Conservation (phyloP, 2,329 filamentous ascomycete genomes). For the Colletotrichum higginsianum region DNA sequence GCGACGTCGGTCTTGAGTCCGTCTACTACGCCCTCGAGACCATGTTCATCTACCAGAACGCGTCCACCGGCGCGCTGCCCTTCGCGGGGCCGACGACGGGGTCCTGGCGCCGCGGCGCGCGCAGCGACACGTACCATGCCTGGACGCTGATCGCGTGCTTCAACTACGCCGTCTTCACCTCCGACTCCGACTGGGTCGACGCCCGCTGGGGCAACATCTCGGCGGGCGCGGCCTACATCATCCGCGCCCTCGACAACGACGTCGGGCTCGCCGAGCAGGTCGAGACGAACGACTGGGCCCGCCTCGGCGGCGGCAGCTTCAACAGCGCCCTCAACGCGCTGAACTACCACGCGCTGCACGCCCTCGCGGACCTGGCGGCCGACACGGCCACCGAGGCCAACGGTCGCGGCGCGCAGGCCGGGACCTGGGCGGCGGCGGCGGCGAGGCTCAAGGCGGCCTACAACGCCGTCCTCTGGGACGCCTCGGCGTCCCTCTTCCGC, state of each 20-base stretch:
- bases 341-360: conserved; percentile 49
- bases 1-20: conserved; percentile 60
- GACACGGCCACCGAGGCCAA: conserved; percentile 30
- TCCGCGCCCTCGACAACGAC: conserved; percentile 37
- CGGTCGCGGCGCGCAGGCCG: conserved; percentile 25
- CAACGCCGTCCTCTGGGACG: conserved; percentile 62
- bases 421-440: conserved; percentile 33
- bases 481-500: conserved; percentile 59
- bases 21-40: conserved; percentile 62
- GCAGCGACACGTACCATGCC: conserved; percentile 51
- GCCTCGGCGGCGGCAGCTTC: conserved; percentile 49
- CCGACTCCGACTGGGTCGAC: conserved; percentile 58
- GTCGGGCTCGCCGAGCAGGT: conserved; percentile 43
- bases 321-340: conserved; percentile 52
- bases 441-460: conserved; percentile 51
- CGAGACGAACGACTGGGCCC: conserved; percentile 50
- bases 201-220: conserved; percentile 60
- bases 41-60: conserved; percentile 57
- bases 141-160: conserved; percentile 67
- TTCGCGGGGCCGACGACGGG: conserved; percentile 46
- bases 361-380: conserved; percentile 44
- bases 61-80: conserved; percentile 44
- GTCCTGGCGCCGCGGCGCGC: conserved; percentile 42
- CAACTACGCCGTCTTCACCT: conserved; percentile 64
- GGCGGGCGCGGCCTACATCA: conserved; percentile 48